These are phyloP conservation scores for Xerocomus brunneocitrinus DNA, from an alignment of 768 basidiomycete genomes.

Conservation along the genomic window DNA sequence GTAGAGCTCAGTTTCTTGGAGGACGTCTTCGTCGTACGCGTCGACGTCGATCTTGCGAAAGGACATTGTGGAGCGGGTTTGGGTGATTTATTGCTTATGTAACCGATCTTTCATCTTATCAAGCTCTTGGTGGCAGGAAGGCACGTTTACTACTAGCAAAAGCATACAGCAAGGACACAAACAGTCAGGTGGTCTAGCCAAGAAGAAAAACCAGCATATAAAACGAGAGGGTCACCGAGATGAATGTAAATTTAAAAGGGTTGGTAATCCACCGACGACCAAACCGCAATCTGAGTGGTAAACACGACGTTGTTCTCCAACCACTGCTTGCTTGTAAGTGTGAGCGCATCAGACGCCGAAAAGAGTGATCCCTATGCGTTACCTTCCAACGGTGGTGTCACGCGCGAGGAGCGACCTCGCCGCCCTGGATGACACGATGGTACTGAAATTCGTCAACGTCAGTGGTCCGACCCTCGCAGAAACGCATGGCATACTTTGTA, in stretches of 20 bases:
- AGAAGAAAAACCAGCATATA: too few relatives aligned
- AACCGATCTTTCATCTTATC: not conserved
- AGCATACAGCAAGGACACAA: too few relatives aligned
- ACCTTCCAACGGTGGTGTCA: not conserved
- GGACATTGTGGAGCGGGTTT: conserved; percentile 33
- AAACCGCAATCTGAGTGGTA: conserved; percentile 10
- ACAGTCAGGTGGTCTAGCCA: too few relatives aligned
- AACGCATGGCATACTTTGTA: conserved; percentile 4
- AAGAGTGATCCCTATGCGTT: not conserved
- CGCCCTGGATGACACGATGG: conserved; percentile 12
- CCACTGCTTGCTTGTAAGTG: not conserved
- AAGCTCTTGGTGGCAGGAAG: too few relatives aligned
- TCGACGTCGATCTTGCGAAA: conserved; percentile 97
- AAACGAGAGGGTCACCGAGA: too few relatives aligned
- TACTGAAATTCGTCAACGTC: not conserved
- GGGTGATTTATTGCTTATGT: not conserved
- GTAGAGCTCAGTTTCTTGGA: conserved; percentile 82
- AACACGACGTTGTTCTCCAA: not conserved
- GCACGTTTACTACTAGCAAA: too few relatives aligned
- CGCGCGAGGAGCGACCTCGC: conserved; percentile 7
- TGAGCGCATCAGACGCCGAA: not conserved
- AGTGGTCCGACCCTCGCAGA: not conserved
- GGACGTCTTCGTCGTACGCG: conserved; percentile 83
- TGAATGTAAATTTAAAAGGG: not conserved
- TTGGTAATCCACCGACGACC: not conserved